Base-by-base conservation (phyloP, 345 rosid genomes). In the Populus davidiana region DNA sequence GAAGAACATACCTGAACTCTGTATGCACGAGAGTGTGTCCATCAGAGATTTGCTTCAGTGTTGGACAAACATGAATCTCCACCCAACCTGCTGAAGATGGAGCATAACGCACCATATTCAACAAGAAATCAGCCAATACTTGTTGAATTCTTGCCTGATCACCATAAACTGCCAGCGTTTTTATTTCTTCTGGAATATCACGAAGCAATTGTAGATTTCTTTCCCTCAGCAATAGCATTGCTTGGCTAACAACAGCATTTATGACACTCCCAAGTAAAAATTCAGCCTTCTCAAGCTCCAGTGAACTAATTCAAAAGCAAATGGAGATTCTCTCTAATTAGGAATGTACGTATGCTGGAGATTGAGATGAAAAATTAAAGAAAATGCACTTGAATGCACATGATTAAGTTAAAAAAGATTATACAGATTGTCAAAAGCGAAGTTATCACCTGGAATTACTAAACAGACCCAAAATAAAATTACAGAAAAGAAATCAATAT, bases 161-260 rank as follows among this genome's bases (percentile, higher is more conserved):
- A 82, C 99, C 99, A 82, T 77, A 90, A 62, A 95, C 97, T 52
- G 88, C 85, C 75, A 92, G 84, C 5, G 91, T 81, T 85, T 95
- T 95, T 61, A 93, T 88, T 85, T 91, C 97, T 74, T 90, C 98
- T 2, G 99, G 98, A 81, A 95, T 95, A 85, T 95, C 99, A 25
- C 98, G 93, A 81, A 95, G 91, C 82, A 95, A 83, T 77, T 95
- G 96, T 67, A 95, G 86, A 76, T 87, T 91, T 84, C 93, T 89
- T 81, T 91, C 97, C 79, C 90, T 89, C 77, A 93, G 81, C 80
- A 90, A 78, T 70, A 87, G 71, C 97, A 92, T 92, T 27, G 89
- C 96, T 89, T 96, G 99, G 89, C 99, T 96, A 80, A 93, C 97
- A 39, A 96, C 97, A 23, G 96, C 98, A 83, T 93, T 89, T 76